These are phyloP conservation scores for Pseudogymnoascus sp. DNA, from an alignment of 2,329 filamentous ascomycete species.

Conservation along the genomic window DNA sequence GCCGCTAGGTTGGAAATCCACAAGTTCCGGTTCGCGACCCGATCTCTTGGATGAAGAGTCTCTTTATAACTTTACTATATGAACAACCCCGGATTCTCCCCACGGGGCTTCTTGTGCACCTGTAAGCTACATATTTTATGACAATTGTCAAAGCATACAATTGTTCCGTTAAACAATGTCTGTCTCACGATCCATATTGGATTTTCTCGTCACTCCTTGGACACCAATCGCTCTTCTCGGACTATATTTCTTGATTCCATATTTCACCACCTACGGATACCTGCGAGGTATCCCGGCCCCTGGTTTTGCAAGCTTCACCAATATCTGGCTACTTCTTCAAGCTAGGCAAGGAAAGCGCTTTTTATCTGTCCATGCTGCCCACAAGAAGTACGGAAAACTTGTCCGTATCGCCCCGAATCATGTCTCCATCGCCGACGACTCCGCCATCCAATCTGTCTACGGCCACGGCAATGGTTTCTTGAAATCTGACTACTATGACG, in stretches of 20 bases:
- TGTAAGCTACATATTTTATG: background rate
- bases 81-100: background rate
- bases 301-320: constrained; percentile 55
- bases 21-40: background rate
- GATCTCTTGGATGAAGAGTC: background rate
- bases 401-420: constrained; percentile 76
- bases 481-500: constrained; percentile 77
- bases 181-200: constrained; percentile 26
- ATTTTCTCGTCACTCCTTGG: constrained; percentile 38
- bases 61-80: constrained; percentile 2
- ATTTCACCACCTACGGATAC: constrained; percentile 23
- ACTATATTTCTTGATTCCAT: constrained; percentile 27
- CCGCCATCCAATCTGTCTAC: constrained; percentile 64
- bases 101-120: background rate
- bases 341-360: constrained; percentile 58
- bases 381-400: constrained; percentile 56
- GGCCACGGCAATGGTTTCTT: constrained; percentile 66
- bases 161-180: constrained; percentile 14
- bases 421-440: constrained; percentile 66
- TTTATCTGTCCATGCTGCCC: constrained; percentile 51
- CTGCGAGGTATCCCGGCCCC: constrained; percentile 39
- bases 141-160: background rate
- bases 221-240: constrained; percentile 37
- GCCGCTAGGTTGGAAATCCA: background rate
- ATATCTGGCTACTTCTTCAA: constrained; percentile 68